Evolutionary conservation across 495 filamentous ascomycete genomes (phyloP).

Genomic region (Rostrohypoxylon terebratum): DNA sequence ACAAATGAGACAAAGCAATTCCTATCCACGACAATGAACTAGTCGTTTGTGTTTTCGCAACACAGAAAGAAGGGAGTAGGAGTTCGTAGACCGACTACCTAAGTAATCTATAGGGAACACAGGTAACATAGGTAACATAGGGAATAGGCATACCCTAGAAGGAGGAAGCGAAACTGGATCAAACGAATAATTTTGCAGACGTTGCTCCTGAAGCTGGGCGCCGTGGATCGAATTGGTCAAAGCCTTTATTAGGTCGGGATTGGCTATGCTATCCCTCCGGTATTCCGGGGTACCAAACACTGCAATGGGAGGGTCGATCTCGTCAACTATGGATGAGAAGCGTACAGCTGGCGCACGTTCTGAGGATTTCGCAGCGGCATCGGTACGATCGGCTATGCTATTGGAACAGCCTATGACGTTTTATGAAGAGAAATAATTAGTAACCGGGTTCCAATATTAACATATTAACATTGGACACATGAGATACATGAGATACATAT

Average conservation of each 20-base stretch:
- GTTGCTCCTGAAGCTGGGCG: conserved; percentile 79
- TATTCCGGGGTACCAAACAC: conserved; percentile 44
- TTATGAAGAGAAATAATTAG: conserved; percentile 39
- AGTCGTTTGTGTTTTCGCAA: conserved; percentile 8
- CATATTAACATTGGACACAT: conserved; percentile 3
- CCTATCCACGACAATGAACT: not conserved
- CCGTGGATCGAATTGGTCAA: conserved; percentile 78
- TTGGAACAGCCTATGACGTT: conserved; percentile 42
- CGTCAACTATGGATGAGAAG: conserved; percentile 79
- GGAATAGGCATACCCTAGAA: conserved; percentile 75
- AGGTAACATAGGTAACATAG: not conserved
- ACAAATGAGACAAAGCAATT: conserved; percentile 13
- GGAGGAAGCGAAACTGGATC: conserved; percentile 88
- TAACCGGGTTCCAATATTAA: conserved; percentile 17
- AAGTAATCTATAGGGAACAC: conserved; percentile 14
- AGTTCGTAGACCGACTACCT: conserved; percentile 22
- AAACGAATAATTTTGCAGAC: conserved; percentile 87
- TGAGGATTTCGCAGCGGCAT: conserved; percentile 41
- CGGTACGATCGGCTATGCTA: conserved; percentile 39
- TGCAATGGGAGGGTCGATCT: conserved; percentile 71
- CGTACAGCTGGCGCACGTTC: conserved; percentile 70
- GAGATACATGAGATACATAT: too few relatives aligned
- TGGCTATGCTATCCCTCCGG: conserved; percentile 58
- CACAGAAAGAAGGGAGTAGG: not conserved
- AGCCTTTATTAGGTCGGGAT: conserved; percentile 74